Conservation (phyloP, 345 rosid genomes). For the Lenwebbia sp. region DNA sequence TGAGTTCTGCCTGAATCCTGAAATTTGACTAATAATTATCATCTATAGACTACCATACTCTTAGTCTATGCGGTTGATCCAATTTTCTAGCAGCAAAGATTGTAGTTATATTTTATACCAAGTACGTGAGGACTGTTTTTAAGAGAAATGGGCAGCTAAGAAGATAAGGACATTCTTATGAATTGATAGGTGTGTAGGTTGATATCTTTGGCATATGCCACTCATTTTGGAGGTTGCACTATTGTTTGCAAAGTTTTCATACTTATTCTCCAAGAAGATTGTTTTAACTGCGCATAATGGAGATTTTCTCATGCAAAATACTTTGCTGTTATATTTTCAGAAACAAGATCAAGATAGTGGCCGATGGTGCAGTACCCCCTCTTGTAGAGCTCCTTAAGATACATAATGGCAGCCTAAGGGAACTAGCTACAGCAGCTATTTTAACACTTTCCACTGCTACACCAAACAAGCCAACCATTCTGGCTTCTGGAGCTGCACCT, state of each 20-base stretch:
- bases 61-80: neutral
- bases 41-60: neutral
- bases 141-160: neutral
- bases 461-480: conserved; percentile 53
- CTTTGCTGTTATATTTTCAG: conserved; percentile 14
- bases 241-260: neutral
- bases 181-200: neutral
- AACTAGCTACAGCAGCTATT: conserved; percentile 65
- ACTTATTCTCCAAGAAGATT: neutral
- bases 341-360: conserved; percentile 62
- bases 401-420: conserved; percentile 36
- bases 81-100: neutral
- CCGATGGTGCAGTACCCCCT: conserved; percentile 62
- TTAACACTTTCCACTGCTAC: conserved; percentile 68
- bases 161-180: neutral
- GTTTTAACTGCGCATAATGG: neutral
- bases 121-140: neutral
- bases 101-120: neutral
- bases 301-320: neutral
- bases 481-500: conserved; percentile 51
- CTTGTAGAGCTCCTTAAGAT: conserved; percentile 57
- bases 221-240: neutral
- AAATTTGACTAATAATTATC: neutral
- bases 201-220: neutral
- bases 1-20: neutral